phyloP scores from a whole-genome alignment of 1,284 basidiomycete species.

The Pseudozyma flocculosa region DNA sequence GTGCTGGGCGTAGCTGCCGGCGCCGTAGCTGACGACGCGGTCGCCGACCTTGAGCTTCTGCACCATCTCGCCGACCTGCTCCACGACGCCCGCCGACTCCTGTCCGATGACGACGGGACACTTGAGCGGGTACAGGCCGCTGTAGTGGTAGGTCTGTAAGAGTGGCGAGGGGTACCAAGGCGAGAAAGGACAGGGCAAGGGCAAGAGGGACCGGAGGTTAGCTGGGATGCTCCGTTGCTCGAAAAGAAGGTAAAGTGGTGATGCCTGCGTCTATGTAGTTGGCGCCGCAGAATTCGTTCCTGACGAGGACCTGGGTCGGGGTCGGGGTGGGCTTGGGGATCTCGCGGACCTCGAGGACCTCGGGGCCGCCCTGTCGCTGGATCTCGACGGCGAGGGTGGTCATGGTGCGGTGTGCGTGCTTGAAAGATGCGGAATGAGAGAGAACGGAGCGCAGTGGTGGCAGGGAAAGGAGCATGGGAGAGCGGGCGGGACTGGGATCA shows the following conservation, averaged over 20 bases:
- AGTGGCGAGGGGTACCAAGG: too few species aligned
- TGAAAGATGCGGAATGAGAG: too few species aligned
- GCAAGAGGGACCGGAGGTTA: too few species aligned
- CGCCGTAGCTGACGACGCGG: constrained; percentile 66
- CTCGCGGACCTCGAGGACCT: constrained; percentile 71
- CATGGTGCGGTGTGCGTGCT: constrained; percentile 56
- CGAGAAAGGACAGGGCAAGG: too few species aligned
- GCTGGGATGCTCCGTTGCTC: too few species aligned
- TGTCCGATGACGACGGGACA: constrained; percentile 73
- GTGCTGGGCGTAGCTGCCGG: constrained; percentile 73
- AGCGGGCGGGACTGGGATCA: too few species aligned
- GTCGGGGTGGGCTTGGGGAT: constrained; percentile 68
- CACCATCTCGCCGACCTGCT: constrained; percentile 62
- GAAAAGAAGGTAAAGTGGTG: too few species aligned
- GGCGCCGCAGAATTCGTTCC: constrained; percentile 64
- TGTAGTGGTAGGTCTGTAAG: constrained; percentile 63
- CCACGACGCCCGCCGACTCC: constrained; percentile 75
- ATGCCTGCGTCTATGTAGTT: constrained; percentile 64
- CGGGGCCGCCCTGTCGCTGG: constrained; percentile 68
- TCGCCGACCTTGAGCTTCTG: constrained; percentile 65
- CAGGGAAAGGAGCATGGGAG: too few species aligned
- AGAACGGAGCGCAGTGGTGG: too few species aligned
- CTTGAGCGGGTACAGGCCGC: constrained; percentile 64
- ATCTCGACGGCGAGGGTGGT: constrained; percentile 63
- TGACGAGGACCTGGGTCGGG: constrained; percentile 73